These are phyloP conservation scores for Mesembryanthemum crystallinum DNA, from an alignment of 148 eudicot species.

Conservation along the genomic window DNA sequence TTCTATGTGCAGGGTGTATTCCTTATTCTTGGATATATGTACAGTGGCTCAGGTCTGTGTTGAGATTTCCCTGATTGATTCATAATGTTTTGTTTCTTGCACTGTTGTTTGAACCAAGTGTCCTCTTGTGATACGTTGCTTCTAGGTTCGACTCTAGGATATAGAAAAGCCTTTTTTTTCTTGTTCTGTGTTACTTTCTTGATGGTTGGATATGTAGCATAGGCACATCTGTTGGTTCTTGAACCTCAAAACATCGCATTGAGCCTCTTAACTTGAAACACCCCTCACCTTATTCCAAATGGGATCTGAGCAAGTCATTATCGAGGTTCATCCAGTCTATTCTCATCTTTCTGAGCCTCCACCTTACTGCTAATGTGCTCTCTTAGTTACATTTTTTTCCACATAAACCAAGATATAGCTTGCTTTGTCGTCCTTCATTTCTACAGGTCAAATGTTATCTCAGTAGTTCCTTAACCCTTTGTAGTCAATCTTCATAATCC, in stretches of 20 bases:
- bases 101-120: not conserved
- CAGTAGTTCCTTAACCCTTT: not conserved
- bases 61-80: not conserved
- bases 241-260: not conserved
- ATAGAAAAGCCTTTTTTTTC: not conserved
- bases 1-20: conserved; percentile 65
- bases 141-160: not conserved
- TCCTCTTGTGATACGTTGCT: not conserved
- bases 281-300: not conserved
- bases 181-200: not conserved
- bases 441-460: not conserved
- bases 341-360: not conserved
- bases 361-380: not conserved
- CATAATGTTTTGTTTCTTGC: not conserved
- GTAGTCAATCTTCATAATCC: not conserved
- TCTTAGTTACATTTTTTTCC: not conserved
- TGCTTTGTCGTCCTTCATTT: not conserved
- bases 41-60: conserved; percentile 80
- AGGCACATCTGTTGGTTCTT: not conserved
- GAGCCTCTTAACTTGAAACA: not conserved
- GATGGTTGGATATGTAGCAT: not conserved
- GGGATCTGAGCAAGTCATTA: not conserved
- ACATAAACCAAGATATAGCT: not conserved
- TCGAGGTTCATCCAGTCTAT: not conserved
- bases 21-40: conserved; percentile 72